These are phyloP conservation scores for Histomonas meleagridis DNA, from an alignment of 208 protist species.

Conservation along the genomic window DNA sequence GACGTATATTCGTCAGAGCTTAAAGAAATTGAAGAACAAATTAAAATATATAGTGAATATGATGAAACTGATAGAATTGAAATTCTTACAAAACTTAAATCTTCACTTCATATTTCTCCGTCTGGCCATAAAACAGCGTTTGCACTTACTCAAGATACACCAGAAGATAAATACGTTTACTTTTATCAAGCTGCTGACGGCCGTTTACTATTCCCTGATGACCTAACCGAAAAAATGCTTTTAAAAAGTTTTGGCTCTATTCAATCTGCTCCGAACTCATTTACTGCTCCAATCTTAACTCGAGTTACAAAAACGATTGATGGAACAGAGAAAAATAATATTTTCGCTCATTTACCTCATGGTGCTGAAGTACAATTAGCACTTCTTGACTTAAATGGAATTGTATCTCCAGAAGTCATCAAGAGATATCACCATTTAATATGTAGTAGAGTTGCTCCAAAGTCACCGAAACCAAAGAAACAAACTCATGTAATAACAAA, in stretches of 20 bases:
- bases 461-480: background rate
- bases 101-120: background rate
- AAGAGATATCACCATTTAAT: background rate
- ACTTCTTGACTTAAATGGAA: background rate
- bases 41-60: background rate
- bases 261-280: background rate
- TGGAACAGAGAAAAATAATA: background rate
- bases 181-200: slow-evolving; percentile 21
- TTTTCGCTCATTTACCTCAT: background rate
- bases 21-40: background rate
- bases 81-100: background rate
- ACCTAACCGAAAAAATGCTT: background rate
- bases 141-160: too few species aligned
- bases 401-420: background rate
- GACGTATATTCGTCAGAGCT: background rate
- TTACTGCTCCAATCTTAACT: too few species aligned
- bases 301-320: too few species aligned
- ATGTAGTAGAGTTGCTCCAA: background rate
- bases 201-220: background rate
- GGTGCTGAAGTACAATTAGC: background rate
- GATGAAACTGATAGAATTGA: background rate
- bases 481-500: background rate
- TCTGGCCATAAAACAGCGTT: background rate
- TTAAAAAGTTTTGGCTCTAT: background rate
- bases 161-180: background rate